Conservation (phyloP, 2,329 filamentous ascomycete genomes). For the Colletotrichum sp. region DNA sequence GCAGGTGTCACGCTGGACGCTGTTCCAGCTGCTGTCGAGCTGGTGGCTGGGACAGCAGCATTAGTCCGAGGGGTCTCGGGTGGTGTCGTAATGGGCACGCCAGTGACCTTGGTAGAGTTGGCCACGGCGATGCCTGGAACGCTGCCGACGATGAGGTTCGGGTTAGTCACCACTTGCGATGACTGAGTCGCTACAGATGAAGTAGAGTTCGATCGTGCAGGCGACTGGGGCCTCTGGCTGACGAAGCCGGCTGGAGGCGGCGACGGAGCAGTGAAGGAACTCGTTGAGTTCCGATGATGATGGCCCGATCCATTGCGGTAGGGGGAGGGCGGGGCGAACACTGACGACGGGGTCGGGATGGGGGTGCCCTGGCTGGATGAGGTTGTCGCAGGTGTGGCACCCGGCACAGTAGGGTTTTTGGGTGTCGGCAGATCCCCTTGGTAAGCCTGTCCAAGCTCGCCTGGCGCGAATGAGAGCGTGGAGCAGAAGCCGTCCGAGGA, state of each 20-base stretch:
- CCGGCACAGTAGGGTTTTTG: conserved; percentile 44
- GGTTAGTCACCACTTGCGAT: conserved; percentile 73
- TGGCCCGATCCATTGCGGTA: conserved; percentile 54
- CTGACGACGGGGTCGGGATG: conserved; percentile 71
- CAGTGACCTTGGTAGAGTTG: conserved; percentile 67
- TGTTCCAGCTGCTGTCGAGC: background rate
- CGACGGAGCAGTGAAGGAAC: conserved; percentile 64
- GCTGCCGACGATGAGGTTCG: conserved; percentile 77
- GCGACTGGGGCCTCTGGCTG: conserved; percentile 74
- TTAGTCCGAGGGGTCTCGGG: conserved; percentile 80
- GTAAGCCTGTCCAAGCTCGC: conserved; percentile 85
- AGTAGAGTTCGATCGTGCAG: conserved; percentile 83
- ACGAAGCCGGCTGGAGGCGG: conserved; percentile 64
- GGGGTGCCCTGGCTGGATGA: conserved; percentile 71
- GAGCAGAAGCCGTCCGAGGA: conserved; percentile 99
- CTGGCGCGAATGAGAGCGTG: conserved; percentile 79
- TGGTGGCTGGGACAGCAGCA: conserved; percentile 25
- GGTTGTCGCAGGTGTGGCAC: conserved; percentile 28
- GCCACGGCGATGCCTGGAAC: conserved; percentile 79
- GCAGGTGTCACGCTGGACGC: conserved; percentile 28
- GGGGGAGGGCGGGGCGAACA: conserved; percentile 66
- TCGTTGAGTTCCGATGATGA: conserved; percentile 62
- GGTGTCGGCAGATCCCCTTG: conserved; percentile 67
- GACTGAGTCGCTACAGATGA: conserved; percentile 78
- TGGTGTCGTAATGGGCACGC: conserved; percentile 83